phyloP scores from a whole-genome alignment of 2,329 filamentous ascomycete genomes.

The Arachnopeziza araneosa region DNA sequence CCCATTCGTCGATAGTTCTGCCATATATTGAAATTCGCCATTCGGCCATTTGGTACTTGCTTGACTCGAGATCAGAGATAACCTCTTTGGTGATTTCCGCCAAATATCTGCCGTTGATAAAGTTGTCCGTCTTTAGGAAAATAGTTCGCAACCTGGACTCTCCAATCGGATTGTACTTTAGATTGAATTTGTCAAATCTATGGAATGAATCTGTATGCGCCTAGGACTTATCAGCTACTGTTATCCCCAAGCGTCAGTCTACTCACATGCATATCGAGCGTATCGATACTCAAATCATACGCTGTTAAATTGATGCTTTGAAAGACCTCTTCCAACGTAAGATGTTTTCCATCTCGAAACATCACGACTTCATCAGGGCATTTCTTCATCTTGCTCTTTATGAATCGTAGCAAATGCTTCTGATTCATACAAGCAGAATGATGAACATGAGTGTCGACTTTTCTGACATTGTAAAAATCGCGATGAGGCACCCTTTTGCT shows the following conservation, averaged over 20 bases:
- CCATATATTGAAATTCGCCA: slow-evolving; percentile 99
- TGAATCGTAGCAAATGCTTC: slow-evolving; percentile 95
- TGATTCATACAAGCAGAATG: slow-evolving; percentile 99
- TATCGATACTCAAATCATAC: slow-evolving; percentile 97
- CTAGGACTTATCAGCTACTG: slow-evolving; percentile 35
- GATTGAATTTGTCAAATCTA: slow-evolving; percentile 98
- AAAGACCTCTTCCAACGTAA: slow-evolving; percentile 91
- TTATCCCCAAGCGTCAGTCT: not conserved
- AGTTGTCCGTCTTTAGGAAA: slow-evolving; percentile 97
- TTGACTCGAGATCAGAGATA: slow-evolving; percentile 92
- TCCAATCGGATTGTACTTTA: slow-evolving; percentile 97
- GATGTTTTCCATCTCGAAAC: slow-evolving; percentile 82
- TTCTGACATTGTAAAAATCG: slow-evolving; percentile 98
- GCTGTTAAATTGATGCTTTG: slow-evolving; percentile 95
- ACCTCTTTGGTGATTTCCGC: slow-evolving; percentile 98
- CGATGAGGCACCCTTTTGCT: slow-evolving; percentile 96
- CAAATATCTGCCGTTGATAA: slow-evolving; percentile 90
- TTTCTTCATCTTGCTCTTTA: slow-evolving; percentile 99
- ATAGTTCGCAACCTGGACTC: slow-evolving; percentile 96
- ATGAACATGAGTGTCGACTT: slow-evolving; percentile 98
- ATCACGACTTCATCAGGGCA: slow-evolving; percentile 90
- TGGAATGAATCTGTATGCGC: slow-evolving; percentile 98
- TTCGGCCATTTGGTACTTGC: slow-evolving; percentile 99
- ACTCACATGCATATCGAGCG: slow-evolving; percentile 93
- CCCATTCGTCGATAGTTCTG: slow-evolving; percentile 88